Conservation (phyloP, 164 flowering plant genomes). For the Annona cherimola region DNA sequence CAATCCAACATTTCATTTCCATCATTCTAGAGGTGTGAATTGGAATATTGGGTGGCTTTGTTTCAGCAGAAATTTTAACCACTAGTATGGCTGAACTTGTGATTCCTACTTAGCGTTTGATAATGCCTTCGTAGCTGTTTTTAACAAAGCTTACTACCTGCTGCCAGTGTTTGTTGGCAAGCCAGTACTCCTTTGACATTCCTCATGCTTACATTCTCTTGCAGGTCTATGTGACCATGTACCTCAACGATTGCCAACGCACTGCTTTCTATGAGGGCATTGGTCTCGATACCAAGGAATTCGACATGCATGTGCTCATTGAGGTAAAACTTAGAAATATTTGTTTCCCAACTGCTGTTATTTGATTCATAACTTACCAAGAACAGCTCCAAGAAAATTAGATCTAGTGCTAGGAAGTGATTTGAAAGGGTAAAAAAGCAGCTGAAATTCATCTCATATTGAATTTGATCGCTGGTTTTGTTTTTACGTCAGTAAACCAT, state of each 20-base stretch:
- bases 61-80: no score
- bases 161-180: background rate
- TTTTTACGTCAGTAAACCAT: background rate
- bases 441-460: background rate
- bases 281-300: slow-evolving; percentile 92
- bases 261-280: slow-evolving; percentile 94
- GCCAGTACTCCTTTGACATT: background rate
- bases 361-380: background rate
- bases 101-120: no score
- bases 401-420: background rate
- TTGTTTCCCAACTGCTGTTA: background rate
- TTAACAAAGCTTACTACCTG: background rate
- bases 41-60: no score
- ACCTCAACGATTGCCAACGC: slow-evolving; percentile 89
- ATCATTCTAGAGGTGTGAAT: no score
- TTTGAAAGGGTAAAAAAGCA: background rate
- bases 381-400: background rate
- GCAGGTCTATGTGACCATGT: slow-evolving; percentile 98
- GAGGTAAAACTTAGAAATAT: slow-evolving; percentile 47
- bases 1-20: no score
- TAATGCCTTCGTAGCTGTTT: background rate
- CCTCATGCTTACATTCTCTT: background rate
- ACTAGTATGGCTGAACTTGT: no score
- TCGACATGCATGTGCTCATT: slow-evolving; percentile 97
- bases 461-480: background rate